Percentiles rank a stretch among this genome's conserved stretches.
Evolutionary conservation across 2,329 filamentous ascomycete genomes (phyloP).

Genomic region (Fusarium domesticum): DNA sequence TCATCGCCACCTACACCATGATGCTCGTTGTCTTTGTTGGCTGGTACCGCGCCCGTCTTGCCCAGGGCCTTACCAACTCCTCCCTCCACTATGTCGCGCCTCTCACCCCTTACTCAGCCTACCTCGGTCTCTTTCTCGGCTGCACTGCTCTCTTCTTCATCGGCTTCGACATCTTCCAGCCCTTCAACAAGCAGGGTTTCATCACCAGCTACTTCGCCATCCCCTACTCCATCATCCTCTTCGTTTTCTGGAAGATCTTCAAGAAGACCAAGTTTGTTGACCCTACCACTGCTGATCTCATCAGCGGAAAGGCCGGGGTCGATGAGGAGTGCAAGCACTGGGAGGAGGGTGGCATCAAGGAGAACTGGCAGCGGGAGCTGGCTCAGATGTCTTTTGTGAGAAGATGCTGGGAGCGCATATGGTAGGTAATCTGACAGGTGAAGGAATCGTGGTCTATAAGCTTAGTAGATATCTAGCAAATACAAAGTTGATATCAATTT

Average conservation of each 20-base stretch:
- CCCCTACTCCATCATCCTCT: slow-evolving; percentile 54
- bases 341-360: slow-evolving; percentile 46
- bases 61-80: slow-evolving; percentile 45
- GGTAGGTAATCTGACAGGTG: too few species aligned
- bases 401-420: slow-evolving; percentile 40
- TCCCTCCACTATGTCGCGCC: slow-evolving; percentile 49
- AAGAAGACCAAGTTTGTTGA: slow-evolving; percentile 47
- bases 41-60: slow-evolving; percentile 48
- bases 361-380: slow-evolving; percentile 40
- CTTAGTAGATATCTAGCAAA: too few species aligned
- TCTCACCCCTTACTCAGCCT: slow-evolving; percentile 51
- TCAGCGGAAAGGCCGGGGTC: slow-evolving; percentile 61
- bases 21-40: slow-evolving; percentile 43
- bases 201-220: slow-evolving; percentile 54
- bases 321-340: slow-evolving; percentile 51
- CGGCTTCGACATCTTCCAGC: slow-evolving; percentile 54
- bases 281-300: slow-evolving; percentile 23
- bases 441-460: too few species aligned
- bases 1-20: slow-evolving; percentile 54
- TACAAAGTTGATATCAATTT: too few species aligned
- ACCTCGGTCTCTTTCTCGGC: slow-evolving; percentile 46
- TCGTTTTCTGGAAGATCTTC: slow-evolving; percentile 39
- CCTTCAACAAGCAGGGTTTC: slow-evolving; percentile 48
- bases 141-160: slow-evolving; percentile 52
- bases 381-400: slow-evolving; percentile 35